These are phyloP conservation scores for Podaxis sp. DNA, from an alignment of 768 basidiomycete genomes.

Conservation along the genomic window DNA sequence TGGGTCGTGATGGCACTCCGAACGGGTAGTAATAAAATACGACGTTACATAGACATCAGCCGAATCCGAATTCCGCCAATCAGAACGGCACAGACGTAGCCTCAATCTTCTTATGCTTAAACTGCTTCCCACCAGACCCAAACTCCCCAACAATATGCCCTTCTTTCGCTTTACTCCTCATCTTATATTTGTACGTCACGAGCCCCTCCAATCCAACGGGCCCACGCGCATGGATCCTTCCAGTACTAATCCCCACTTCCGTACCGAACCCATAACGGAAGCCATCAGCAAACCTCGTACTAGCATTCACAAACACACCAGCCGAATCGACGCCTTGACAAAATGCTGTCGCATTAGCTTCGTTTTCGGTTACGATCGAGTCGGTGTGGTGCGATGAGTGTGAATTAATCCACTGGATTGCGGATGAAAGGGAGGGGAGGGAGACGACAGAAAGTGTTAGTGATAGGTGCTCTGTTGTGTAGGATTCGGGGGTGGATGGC, in stretches of 20 bases:
- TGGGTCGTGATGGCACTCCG: too few relatives aligned
- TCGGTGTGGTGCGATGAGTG: constrained; percentile 98
- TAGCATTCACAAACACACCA: constrained; percentile 92
- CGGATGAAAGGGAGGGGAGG: constrained; percentile 68
- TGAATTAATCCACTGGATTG: constrained; percentile 87
- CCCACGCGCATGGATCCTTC: constrained; percentile 93
- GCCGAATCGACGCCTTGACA: constrained; percentile 89
- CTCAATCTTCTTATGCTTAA: constrained; percentile 59
- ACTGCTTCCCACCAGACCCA: constrained; percentile 72
- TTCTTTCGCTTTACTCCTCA: constrained; percentile 67
- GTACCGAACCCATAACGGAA: constrained; percentile 97
- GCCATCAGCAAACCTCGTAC: constrained; percentile 95
- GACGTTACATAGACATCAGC: neutral
- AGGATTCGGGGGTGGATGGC: constrained; percentile 60
- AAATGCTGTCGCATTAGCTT: constrained; percentile 64
- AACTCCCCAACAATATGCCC: constrained; percentile 92
- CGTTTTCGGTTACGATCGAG: constrained; percentile 83
- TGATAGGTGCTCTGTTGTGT: constrained; percentile 85
- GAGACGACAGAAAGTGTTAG: constrained; percentile 80
- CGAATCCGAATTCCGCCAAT: neutral
- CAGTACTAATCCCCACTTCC: constrained; percentile 97
- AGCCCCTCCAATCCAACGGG: constrained; percentile 94
- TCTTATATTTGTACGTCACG: constrained; percentile 95
- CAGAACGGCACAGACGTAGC: constrained; percentile 47
- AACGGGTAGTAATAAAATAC: too few relatives aligned